Conservation (phyloP, 441 rosid genomes). For the Populus tomentosa region DNA sequence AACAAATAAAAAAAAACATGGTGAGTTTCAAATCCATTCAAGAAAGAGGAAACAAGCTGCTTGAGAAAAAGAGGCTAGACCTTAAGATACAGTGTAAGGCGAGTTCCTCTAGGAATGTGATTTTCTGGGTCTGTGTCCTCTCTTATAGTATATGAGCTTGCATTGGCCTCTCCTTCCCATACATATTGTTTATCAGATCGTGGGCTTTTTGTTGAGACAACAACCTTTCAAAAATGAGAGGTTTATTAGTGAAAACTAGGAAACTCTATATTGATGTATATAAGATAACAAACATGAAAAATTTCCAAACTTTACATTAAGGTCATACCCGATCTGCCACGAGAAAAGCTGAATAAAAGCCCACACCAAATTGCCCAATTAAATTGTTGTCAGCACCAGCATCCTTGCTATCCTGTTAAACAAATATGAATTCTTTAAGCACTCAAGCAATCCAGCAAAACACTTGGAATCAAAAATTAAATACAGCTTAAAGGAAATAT, state of each 20-base stretch:
- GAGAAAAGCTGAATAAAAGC: constrained; percentile 92
- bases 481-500: background rate
- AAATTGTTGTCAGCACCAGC: constrained; percentile 75
- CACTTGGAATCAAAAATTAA: background rate
- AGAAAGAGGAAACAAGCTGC: constrained; percentile 3
- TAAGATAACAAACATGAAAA: background rate
- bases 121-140: constrained; percentile 86
- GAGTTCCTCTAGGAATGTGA: constrained; percentile 77
- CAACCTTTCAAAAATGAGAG: constrained; percentile 40
- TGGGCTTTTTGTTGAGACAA: constrained; percentile 86
- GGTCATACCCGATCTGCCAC: constrained; percentile 71
- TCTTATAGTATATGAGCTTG: constrained; percentile 65
- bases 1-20: background rate
- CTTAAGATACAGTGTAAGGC: constrained; percentile 81
- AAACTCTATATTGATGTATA: background rate
- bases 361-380: constrained; percentile 97
- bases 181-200: constrained; percentile 83
- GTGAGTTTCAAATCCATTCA: constrained; percentile 10
- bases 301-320: background rate
- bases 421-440: constrained; percentile 17
- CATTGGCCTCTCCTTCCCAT: constrained; percentile 92
- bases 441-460: constrained; percentile 1
- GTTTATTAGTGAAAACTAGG: constrained; percentile 2
- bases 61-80: constrained; percentile 28
- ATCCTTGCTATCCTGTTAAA: constrained; percentile 79